Evolutionary conservation across 805 yeast species (phyloP).

Genomic region (Zygosaccharomyces siamensis): DNA sequence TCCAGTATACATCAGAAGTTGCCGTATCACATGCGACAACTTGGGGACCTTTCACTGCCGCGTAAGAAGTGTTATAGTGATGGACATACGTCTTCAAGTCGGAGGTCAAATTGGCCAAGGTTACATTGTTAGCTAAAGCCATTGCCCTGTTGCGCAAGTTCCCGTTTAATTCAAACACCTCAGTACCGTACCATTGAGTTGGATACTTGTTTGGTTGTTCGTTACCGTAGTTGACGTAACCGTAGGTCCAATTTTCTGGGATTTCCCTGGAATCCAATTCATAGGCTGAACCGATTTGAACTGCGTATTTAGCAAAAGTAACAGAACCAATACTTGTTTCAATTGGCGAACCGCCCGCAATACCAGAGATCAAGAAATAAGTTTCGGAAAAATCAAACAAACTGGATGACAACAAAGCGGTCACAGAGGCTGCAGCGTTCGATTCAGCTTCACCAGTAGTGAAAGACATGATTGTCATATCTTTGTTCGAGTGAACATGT

Average conservation of each 20-base stretch:
- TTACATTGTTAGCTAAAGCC: conserved; percentile 44
- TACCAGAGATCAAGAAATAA: conserved; percentile 60
- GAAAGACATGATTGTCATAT: conserved; percentile 52
- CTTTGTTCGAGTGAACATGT: conserved; percentile 47
- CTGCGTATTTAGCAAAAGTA: conserved; percentile 55
- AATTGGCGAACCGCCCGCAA: conserved; percentile 59
- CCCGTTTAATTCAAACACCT: conserved; percentile 58
- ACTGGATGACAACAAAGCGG: conserved; percentile 51
- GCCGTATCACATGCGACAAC: conserved; percentile 53
- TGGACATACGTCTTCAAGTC: conserved; percentile 7
- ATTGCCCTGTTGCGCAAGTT: conserved; percentile 55
- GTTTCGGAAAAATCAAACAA: conserved; percentile 54
- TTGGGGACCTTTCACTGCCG: conserved; percentile 47
- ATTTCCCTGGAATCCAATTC: conserved; percentile 50
- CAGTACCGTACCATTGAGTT: conserved; percentile 54
- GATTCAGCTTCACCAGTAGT: conserved; percentile 69
- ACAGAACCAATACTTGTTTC: conserved; percentile 56
- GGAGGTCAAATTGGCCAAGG: conserved; percentile 43
- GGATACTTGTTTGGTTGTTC: conserved; percentile 48
- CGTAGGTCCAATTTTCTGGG: conserved; percentile 52
- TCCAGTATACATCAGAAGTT: conserved; percentile 58
- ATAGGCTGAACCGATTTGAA: conserved; percentile 57
- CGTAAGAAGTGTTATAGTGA: conserved; percentile 40
- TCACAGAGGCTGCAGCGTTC: conserved; percentile 57
- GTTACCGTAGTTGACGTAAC: conserved; percentile 55